Evolutionary conservation across 768 basidiomycete species (phyloP).

Genomic region (Tulasnella sp.): DNA sequence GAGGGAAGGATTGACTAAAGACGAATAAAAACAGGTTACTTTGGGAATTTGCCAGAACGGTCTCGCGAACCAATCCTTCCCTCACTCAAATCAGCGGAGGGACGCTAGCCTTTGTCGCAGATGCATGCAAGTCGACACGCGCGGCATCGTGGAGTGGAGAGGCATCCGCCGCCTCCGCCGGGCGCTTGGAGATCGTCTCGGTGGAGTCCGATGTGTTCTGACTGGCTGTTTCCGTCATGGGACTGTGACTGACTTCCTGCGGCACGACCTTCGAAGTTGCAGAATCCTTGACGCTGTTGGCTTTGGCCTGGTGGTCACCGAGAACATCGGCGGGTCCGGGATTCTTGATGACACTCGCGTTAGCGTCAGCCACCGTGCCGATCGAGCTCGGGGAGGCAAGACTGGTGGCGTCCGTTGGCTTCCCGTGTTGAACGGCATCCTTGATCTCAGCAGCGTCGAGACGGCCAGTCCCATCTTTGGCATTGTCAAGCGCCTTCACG

Average conservation of each 20-base stretch:
- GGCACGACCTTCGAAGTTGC: not conserved
- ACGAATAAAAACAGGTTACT: not conserved
- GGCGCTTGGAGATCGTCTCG: not conserved
- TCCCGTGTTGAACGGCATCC: not conserved
- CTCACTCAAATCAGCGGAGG: not conserved
- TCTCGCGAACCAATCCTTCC: not conserved
- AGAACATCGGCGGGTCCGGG: not conserved
- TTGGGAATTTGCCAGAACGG: not conserved
- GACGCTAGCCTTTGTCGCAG: not conserved
- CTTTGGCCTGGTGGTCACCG: not conserved
- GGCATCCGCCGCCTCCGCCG: not conserved
- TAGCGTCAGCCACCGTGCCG: not conserved
- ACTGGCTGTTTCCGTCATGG: not conserved
- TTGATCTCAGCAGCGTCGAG: not conserved
- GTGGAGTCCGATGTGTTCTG: not conserved
- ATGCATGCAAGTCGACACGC: slow-evolving; percentile 8
- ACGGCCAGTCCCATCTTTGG: not conserved
- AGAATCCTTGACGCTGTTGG: not conserved
- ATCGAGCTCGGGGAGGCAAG: not conserved
- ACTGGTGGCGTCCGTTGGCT: not conserved
- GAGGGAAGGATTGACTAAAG: not conserved
- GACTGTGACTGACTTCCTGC: not conserved
- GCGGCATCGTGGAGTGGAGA: not conserved
- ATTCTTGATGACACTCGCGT: slow-evolving; percentile 19
- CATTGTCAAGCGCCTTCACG: not conserved